These are phyloP conservation scores for Aspergillus wentii DNA, from an alignment of 495 filamentous ascomycete species.

Conservation along the genomic window DNA sequence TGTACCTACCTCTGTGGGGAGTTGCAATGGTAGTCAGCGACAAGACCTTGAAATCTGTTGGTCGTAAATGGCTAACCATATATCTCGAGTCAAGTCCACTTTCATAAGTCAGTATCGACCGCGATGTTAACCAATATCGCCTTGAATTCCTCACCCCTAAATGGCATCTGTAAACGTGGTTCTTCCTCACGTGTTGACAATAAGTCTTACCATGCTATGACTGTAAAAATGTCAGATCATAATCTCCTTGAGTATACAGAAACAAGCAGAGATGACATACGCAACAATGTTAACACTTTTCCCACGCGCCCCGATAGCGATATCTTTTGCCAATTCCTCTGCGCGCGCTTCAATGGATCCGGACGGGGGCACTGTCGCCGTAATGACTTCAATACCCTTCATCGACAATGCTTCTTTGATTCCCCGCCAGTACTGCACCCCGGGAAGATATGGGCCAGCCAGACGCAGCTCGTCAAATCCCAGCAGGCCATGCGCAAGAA, in stretches of 20 bases:
- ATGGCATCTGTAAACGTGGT: not conserved
- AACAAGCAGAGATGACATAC: slow-evolving; percentile 37
- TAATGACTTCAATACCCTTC: slow-evolving; percentile 75
- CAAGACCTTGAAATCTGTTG: slow-evolving; percentile 62
- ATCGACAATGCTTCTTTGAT: slow-evolving; percentile 72
- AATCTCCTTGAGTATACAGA: not conserved
- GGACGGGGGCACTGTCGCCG: slow-evolving; percentile 71
- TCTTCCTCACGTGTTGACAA: not conserved
- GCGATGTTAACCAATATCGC: slow-evolving; percentile 14
- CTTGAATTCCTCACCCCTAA: slow-evolving; percentile 40
- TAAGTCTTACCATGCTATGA: slow-evolving; percentile 63
- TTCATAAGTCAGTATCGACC: not conserved
- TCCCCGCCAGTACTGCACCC: slow-evolving; percentile 87
- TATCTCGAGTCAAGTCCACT: slow-evolving; percentile 88
- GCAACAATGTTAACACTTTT: slow-evolving; percentile 86
- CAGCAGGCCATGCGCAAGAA: slow-evolving; percentile 85
- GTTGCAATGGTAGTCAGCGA: slow-evolving; percentile 86
- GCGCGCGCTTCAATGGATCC: slow-evolving; percentile 76
- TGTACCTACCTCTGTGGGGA: slow-evolving; percentile 65
- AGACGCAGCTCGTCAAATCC: slow-evolving; percentile 84
- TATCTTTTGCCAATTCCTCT: slow-evolving; percentile 57
- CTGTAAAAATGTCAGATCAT: slow-evolving; percentile 29
- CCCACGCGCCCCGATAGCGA: slow-evolving; percentile 60
- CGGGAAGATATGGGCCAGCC: slow-evolving; percentile 64
- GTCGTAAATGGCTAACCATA: slow-evolving; percentile 79